Base-by-base conservation (phyloP, 1,284 basidiomycete genomes). In the Cryptococcus sp. region DNA sequence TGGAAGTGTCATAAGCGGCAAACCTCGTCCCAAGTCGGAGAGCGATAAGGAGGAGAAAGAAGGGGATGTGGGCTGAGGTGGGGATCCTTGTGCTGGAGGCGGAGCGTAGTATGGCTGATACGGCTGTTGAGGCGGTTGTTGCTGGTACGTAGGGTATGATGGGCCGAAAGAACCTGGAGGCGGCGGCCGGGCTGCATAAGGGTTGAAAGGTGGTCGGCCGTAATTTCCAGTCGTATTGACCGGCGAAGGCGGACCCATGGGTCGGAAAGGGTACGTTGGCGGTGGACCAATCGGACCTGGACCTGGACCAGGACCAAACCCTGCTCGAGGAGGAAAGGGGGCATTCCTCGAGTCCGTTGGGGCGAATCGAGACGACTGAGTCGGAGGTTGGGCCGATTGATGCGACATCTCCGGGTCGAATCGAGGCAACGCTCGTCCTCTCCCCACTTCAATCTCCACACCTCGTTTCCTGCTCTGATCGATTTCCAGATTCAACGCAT, bases 1-100 rank as follows among this genome's bases (percentile, higher is more conserved):
- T 0, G 90, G 84, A 25, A 98, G 82, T 25, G 83, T 75, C 61
- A 85, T 82, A 16, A 97, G 78, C 0, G 92, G 89, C 0, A 97
- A 80, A 18, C 93, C 93, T 64, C 86, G 87, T 41, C 93, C 93
- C 12, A 95, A 82, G 21, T 93, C 88, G 23, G 73, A 83, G 66
- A 57, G 75, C 23, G 58, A 72, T 44, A 62, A 52, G 11, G 65
- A 65, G 10, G 66, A 68, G 53, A 66, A 69, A 40, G 62, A 46
- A 31, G 66, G 66, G 1, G 61, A 67, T 16, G 57, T 59, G 41
- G 51, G 57, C 42, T 50, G 39, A 49, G 53, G 42, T 40, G 62
- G 36, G 28, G 60, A 44, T n/a, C 56, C 34, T 28, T 56, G 40
- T 7, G 46, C 45, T 28, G 47, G 31, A 5, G 43, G 45, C 26